These are phyloP conservation scores for Stachybotrys elegans DNA, from an alignment of 2,329 filamentous ascomycete species.

Conservation along the genomic window DNA sequence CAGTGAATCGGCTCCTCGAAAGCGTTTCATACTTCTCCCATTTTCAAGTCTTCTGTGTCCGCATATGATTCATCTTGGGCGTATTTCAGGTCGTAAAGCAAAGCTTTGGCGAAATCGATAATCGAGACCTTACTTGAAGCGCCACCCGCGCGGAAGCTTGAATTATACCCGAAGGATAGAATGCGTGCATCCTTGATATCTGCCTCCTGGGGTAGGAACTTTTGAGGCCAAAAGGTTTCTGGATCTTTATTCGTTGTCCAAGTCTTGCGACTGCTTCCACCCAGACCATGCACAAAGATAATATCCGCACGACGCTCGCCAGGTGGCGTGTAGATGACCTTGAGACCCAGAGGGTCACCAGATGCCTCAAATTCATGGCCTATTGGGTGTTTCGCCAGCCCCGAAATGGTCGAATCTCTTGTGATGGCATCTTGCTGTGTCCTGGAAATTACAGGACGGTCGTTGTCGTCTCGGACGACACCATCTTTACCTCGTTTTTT, in stretches of 20 bases:
- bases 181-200: no score
- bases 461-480: not conserved
- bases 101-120: constrained; percentile 25
- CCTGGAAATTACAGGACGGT: not conserved
- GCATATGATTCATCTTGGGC: constrained; percentile 9
- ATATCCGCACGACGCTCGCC: not conserved
- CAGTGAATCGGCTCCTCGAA: no score
- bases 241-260: no score
- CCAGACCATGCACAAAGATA: not conserved
- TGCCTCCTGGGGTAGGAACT: no score
- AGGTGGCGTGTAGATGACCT: not conserved
- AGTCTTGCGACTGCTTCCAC: not conserved
- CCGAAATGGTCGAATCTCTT: not conserved
- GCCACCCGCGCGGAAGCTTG: no score
- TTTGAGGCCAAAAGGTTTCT: no score
- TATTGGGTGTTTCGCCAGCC: not conserved
- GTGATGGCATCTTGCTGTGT: not conserved
- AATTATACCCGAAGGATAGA: no score
- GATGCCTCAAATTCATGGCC: not conserved
- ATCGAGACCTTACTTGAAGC: no score
- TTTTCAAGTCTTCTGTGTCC: constrained; percentile 16
- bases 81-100: constrained; percentile 19
- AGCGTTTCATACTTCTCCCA: no score
- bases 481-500: not conserved
- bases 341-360: not conserved